phyloP scores from a whole-genome alignment of 2,329 filamentous ascomycete species.

The Albophoma yamanashiensis region DNA sequence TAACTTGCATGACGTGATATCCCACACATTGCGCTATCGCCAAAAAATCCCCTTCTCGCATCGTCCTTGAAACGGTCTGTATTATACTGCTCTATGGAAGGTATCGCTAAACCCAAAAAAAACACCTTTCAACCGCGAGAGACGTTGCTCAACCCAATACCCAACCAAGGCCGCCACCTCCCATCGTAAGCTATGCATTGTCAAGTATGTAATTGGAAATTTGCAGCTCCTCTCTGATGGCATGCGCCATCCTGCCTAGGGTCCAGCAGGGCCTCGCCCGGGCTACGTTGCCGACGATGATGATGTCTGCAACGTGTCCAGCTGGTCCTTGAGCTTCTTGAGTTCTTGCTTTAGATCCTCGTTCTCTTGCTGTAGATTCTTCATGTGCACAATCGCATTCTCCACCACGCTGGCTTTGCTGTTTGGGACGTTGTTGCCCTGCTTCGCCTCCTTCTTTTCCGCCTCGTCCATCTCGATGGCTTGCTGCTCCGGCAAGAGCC shows the following conservation, averaged over 20 bases:
- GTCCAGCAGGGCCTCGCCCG: not conserved
- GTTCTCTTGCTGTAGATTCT: slow-evolving; percentile 66
- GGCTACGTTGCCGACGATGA: not conserved
- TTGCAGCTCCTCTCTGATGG: not conserved
- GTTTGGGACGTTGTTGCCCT: slow-evolving; percentile 47
- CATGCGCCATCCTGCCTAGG: not conserved
- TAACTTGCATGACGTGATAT: not conserved
- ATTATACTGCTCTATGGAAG: not conserved
- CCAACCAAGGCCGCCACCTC: not conserved
- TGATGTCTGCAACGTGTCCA: slow-evolving; percentile 15
- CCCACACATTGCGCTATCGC: not conserved
- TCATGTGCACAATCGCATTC: slow-evolving; percentile 91
- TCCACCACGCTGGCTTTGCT: slow-evolving; percentile 98
- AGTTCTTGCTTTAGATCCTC: slow-evolving; percentile 55
- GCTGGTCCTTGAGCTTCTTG: slow-evolving; percentile 17
- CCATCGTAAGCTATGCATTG: not conserved
- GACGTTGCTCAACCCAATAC: not conserved
- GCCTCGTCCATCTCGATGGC: slow-evolving; percentile 31
- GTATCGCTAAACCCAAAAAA: not conserved
- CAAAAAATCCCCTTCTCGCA: not conserved
- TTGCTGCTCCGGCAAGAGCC: slow-evolving; percentile 58
- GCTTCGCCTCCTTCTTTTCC: slow-evolving; percentile 37
- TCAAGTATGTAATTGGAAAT: not conserved
- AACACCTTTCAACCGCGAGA: not conserved
- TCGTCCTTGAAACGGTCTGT: not conserved